These are phyloP conservation scores for Leccinum uliginosum DNA, from an alignment of 768 basidiomycete genomes.

Conservation along the genomic window DNA sequence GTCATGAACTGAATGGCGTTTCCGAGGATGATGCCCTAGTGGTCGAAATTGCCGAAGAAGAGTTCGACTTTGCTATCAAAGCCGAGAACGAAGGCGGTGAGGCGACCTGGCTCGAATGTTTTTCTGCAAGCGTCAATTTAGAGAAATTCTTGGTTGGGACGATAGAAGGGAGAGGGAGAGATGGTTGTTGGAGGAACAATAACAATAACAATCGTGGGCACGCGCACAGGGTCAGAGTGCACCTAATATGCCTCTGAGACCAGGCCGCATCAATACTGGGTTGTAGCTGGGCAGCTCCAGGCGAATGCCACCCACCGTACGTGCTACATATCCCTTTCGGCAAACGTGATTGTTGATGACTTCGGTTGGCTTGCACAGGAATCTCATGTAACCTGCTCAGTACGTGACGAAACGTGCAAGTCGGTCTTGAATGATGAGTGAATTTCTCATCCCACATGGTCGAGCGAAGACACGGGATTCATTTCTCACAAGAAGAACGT, in stretches of 20 bases:
- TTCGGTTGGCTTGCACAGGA: constrained; percentile 47
- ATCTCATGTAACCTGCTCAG: constrained; percentile 83
- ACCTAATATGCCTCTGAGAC: constrained; percentile 35
- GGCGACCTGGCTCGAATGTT: constrained; percentile 76
- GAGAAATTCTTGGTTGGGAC: constrained; percentile 85
- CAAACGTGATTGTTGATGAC: neutral
- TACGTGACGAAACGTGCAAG: constrained; percentile 95
- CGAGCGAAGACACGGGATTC: constrained; percentile 91
- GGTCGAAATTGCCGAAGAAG: constrained; percentile 53
- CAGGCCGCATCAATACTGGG: constrained; percentile 61
- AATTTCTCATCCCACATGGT: constrained; percentile 96
- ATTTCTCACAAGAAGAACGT: constrained; percentile 89
- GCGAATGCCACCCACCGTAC: constrained; percentile 70
- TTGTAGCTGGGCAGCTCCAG: constrained; percentile 87
- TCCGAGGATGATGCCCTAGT: constrained; percentile 55
- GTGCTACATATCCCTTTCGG: constrained; percentile 27
- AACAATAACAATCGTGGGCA: constrained; percentile 44
- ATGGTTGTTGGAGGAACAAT: constrained; percentile 44
- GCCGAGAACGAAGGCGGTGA: constrained; percentile 79
- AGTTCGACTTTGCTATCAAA: constrained; percentile 60
- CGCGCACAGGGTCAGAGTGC: constrained; percentile 43
- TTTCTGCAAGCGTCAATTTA: constrained; percentile 76
- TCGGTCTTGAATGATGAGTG: constrained; percentile 97
- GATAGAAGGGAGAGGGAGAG: constrained; percentile 61
- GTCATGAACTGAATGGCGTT: constrained; percentile 69